Evolutionary conservation across 257 asterid species (phyloP), one percentile per base, ranked within the genome.

Genomic region (Lycium barbarum): DNA sequence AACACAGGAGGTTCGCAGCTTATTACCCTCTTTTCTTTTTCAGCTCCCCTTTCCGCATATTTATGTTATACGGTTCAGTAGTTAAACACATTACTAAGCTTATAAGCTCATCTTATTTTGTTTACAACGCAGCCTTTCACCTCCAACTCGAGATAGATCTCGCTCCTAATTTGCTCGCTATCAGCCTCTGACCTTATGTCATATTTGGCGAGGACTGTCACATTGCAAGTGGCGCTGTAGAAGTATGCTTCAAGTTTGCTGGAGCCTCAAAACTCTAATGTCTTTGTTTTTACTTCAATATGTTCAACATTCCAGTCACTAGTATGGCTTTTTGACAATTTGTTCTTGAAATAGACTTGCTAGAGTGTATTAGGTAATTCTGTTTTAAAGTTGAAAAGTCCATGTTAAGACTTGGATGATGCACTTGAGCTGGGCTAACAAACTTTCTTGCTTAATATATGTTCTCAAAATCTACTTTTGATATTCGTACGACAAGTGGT

Each of bases 81-180:
- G 76, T 47, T 68, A 40, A 26, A 49, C 65, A 33, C 36, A 47
- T 22, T 26, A 5, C 17, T 62, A 10, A 49, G 12, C 51, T 40
- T 38, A 12, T 51, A 26, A 83, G 13, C 55, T 45, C 81, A 40
- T 82, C 63, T n/a, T 33, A 20, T 13, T 76, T 12, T 2, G 84
- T 79, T 83, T 70, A 78, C 84, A 74, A 87, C 87, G 91, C 95
- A 94, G 96, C 81, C 90, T 79, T 83, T 90, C 95, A 35, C 90
- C 96, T 1, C 76, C 84, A 9, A 85, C 90, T 15, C 83, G 87
- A 11, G 93, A 90, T 71, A 88, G 92, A 84, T 88, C 90, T 82
- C 54, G 87, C 83, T 89, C 90, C 26, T 89, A 82, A 80, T 68
- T 80, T 58, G 40, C 43, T 59, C 18, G 33, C 45, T 7, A 26